A percentile compares a stretch with the other conserved stretches of the same genome.
Conservation (phyloP, 805 yeast species). For the Pichia exigua region DNA sequence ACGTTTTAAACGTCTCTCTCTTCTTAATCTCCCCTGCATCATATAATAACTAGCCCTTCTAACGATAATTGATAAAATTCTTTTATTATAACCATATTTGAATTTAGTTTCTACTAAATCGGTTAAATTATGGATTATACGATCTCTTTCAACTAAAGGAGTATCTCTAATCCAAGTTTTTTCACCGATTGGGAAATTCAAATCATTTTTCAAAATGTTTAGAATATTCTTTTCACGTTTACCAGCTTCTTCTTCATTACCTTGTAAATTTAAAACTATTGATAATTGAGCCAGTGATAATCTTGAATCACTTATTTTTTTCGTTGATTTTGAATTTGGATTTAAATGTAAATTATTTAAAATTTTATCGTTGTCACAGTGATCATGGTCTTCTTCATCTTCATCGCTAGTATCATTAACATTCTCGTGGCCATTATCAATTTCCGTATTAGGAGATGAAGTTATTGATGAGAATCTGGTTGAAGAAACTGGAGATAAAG, state of each 20-base stretch:
- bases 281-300: constrained; percentile 51
- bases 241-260: constrained; percentile 46
- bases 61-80: constrained; percentile 60
- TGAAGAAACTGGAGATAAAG: neutral
- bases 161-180: constrained; percentile 85
- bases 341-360: neutral
- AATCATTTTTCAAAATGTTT: constrained; percentile 43
- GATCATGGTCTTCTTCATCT: neutral
- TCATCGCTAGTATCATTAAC: neutral
- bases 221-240: constrained; percentile 47
- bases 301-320: constrained; percentile 39
- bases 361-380: neutral
- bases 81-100: constrained; percentile 44
- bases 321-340: constrained; percentile 2
- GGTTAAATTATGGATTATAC: constrained; percentile 42
- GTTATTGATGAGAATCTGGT: neutral
- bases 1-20: constrained; percentile 47
- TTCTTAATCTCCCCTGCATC: constrained; percentile 71
- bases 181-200: constrained; percentile 68
- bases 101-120: constrained; percentile 39
- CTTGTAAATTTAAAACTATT: constrained; percentile 39
- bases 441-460: neutral
- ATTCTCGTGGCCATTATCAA: neutral
- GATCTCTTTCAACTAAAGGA: constrained; percentile 40
- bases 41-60: constrained; percentile 73